These are phyloP conservation scores for Papiliotrema nemorosa DNA, from an alignment of 1,284 basidiomycete genomes.

Conservation along the genomic window DNA sequence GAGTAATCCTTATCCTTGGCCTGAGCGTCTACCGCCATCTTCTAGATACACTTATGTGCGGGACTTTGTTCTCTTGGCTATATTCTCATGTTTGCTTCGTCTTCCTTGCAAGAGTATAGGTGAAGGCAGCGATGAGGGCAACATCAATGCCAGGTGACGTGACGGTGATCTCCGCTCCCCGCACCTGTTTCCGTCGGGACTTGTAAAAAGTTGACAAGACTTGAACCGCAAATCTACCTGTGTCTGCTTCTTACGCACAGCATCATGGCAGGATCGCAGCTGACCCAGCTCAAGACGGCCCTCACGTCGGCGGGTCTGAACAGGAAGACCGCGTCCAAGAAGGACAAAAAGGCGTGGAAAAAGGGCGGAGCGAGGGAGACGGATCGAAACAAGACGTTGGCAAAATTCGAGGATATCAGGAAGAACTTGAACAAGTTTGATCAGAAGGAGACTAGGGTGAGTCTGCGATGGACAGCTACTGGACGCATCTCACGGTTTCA, in stretches of 20 bases:
- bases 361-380: constrained; percentile 58
- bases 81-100: neutral
- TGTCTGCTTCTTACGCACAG: neutral
- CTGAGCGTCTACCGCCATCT: too few species aligned
- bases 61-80: neutral
- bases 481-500: constrained; percentile 1
- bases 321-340: constrained; percentile 57
- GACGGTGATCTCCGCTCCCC: neutral
- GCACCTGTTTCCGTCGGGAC: neutral
- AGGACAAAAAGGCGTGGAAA: constrained; percentile 62
- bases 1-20: constrained; percentile 65
- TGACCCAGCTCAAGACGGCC: constrained; percentile 80
- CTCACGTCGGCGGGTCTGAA: constrained; percentile 71
- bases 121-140: neutral
- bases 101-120: neutral
- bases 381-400: constrained; percentile 71
- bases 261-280: constrained; percentile 59
- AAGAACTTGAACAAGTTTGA: constrained; percentile 90
- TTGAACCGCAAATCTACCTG: neutral
- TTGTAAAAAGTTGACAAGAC: too few species aligned
- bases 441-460: constrained; percentile 71
- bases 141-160: neutral
- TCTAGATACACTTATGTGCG: too few species aligned
- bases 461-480: constrained; percentile 1
- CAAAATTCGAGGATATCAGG: constrained; percentile 80